Percentiles rank a stretch among this genome's conserved stretches.
phyloP scores from a whole-genome alignment of 2,329 filamentous ascomycete genomes.

The Sporothrix variecibatus region DNA sequence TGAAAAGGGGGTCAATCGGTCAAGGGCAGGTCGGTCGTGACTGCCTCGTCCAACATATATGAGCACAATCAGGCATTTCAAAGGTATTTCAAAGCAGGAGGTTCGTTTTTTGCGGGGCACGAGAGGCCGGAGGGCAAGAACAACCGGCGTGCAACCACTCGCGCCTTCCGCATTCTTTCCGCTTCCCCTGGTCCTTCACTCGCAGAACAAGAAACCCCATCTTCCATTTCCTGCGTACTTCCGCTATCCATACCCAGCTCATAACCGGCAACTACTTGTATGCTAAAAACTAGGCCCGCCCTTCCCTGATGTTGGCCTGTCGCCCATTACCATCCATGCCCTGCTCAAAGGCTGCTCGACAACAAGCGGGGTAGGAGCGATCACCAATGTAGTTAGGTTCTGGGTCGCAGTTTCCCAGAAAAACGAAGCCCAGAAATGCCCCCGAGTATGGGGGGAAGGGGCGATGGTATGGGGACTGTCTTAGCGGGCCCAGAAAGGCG shows the following conservation, averaged over 20 bases:
- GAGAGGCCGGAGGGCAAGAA: conserved; percentile 6
- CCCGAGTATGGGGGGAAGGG: not conserved
- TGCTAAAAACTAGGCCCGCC: not conserved
- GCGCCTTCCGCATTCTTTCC: not conserved
- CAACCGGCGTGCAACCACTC: not conserved
- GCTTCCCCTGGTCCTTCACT: not conserved
- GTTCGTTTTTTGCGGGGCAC: not conserved
- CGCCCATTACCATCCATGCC: not conserved
- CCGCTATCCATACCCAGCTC: not conserved
- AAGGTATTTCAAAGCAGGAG: not conserved
- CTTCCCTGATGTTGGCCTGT: not conserved
- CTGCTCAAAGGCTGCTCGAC: not conserved
- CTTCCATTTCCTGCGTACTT: not conserved
- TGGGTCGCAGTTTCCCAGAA: not conserved
- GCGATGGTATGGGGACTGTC: conserved; percentile 6
- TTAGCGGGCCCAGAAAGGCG: not conserved
- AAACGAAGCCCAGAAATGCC: not conserved
- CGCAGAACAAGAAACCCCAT: not conserved
- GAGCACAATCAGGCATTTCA: not conserved
- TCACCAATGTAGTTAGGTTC: not conserved
- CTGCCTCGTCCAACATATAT: conserved; percentile 11
- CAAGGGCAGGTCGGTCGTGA: not conserved
- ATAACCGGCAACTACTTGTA: not conserved
- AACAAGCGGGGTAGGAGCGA: conserved; percentile 19
- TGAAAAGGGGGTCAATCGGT: not conserved